phyloP scores from a whole-genome alignment of 2,329 filamentous ascomycete genomes.

The Celoporthe dispersa region DNA sequence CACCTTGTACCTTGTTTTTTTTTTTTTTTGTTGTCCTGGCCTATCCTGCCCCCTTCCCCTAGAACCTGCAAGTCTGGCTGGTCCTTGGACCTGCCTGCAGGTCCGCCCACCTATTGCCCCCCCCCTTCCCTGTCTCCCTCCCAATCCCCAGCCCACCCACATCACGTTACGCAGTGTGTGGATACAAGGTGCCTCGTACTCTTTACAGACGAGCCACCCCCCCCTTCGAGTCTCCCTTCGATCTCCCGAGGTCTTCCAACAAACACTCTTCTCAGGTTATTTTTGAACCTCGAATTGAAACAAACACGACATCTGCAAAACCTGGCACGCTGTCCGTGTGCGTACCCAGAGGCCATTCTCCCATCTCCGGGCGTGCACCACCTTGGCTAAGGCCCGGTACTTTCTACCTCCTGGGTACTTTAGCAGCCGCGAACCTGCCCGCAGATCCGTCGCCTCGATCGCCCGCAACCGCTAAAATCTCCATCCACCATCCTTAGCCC shows the following conservation, averaged over 20 bases:
- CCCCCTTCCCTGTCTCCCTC: neutral
- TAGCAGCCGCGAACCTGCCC: neutral
- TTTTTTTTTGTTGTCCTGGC: neutral
- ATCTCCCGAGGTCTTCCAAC: neutral
- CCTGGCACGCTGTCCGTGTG: no score
- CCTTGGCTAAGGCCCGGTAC: neutral
- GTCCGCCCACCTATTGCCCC: neutral
- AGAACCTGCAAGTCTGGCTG: neutral
- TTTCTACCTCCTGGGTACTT: slow-evolving; percentile 4
- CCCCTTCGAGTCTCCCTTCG: neutral
- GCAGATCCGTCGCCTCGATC: slow-evolving; percentile 13
- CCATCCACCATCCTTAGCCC: slow-evolving; percentile 8
- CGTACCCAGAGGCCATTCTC: no score
- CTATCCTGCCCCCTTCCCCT: neutral
- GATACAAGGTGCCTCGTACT: neutral
- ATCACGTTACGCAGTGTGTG: neutral
- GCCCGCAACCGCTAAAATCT: slow-evolving; percentile 7
- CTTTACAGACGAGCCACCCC: neutral
- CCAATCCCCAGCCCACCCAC: neutral
- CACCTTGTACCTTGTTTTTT: neutral
- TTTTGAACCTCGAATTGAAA: neutral
- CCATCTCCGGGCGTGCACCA: neutral
- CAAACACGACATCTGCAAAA: neutral
- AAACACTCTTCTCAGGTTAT: neutral
- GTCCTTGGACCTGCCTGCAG: slow-evolving; percentile 5